Percentiles rank a stretch among this genome's conserved stretches.
Evolutionary conservation across 306 rosid genomes (phyloP).

Genomic region (Begonia fuchsioides): DNA sequence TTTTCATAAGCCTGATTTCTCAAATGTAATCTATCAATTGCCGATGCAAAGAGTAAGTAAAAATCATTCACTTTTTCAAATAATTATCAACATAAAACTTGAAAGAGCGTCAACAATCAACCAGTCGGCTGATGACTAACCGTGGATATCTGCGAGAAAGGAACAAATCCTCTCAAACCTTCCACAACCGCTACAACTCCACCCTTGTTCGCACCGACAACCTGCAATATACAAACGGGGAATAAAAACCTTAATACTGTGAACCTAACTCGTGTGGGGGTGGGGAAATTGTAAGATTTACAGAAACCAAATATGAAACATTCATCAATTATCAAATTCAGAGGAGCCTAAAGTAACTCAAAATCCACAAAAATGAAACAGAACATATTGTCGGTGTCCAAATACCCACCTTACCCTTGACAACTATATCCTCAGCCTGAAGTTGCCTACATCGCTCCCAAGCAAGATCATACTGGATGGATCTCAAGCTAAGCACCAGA

Average conservation of each 20-base stretch:
- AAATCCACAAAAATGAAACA: neutral
- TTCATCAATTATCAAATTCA: neutral
- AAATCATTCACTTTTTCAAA: constrained; percentile 1
- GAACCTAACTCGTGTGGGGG: too few species aligned
- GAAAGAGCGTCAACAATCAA: too few species aligned
- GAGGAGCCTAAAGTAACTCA: neutral
- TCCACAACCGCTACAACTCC: constrained; percentile 91
- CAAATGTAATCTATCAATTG: neutral
- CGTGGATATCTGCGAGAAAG: constrained; percentile 92
- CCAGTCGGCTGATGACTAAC: too few species aligned
- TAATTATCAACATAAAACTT: neutral
- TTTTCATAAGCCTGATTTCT: neutral
- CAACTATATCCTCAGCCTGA: constrained; percentile 86
- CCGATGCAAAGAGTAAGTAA: too few species aligned
- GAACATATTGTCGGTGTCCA: constrained; percentile 1
- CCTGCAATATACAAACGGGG: constrained; percentile 23
- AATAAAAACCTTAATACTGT: too few species aligned
- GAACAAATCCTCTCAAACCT: constrained; percentile 90
- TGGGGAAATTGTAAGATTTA: too few species aligned
- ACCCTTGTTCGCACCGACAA: constrained; percentile 78
- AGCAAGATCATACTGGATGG: constrained; percentile 64
- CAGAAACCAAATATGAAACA: too few species aligned
- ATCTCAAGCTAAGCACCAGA: constrained; percentile 61
- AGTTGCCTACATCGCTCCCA: constrained; percentile 98
- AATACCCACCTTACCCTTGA: constrained; percentile 92